These are phyloP conservation scores for Spencermartinsiella europaea DNA, from an alignment of 805 yeast species.

Conservation along the genomic window DNA sequence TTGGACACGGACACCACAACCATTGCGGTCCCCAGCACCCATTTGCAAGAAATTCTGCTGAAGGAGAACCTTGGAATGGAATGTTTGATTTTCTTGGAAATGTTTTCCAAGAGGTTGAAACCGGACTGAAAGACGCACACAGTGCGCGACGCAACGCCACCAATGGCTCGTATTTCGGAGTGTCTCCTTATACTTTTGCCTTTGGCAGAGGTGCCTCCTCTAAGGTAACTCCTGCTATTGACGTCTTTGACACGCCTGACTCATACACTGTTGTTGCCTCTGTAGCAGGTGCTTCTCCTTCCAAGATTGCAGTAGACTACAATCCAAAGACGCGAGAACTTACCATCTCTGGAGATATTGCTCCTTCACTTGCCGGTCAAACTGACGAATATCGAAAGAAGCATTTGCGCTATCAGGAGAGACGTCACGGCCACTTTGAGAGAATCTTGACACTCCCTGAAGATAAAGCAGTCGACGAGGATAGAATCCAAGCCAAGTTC, in stretches of 20 bases:
- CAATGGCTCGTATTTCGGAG: slow-evolving; percentile 1
- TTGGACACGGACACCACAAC: not conserved
- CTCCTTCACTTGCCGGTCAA: slow-evolving; percentile 15
- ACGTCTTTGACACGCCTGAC: slow-evolving; percentile 48
- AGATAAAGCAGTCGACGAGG: slow-evolving; percentile 48
- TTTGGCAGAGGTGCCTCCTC: not conserved
- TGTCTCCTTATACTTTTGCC: not conserved
- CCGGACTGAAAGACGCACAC: not conserved
- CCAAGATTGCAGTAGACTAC: slow-evolving; percentile 50
- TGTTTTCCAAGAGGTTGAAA: not conserved
- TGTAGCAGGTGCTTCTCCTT: slow-evolving; percentile 54
- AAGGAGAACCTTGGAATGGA: not conserved
- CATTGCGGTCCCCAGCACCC: not conserved
- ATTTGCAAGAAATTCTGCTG: not conserved
- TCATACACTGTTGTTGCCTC: slow-evolving; percentile 46
- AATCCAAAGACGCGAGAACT: slow-evolving; percentile 55
- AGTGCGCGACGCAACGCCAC: not conserved
- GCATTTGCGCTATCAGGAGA: slow-evolving; percentile 45
- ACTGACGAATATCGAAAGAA: slow-evolving; percentile 36
- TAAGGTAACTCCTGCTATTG: slow-evolving; percentile 41
- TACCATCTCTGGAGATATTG: slow-evolving; percentile 41
- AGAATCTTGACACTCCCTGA: slow-evolving; percentile 53
- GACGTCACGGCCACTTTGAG: slow-evolving; percentile 53
- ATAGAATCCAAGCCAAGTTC: slow-evolving; percentile 48
- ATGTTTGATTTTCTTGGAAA: not conserved